These are phyloP conservation scores for Triticum urartu DNA, from an alignment of 176 grass and related monocot species.

Conservation along the genomic window DNA sequence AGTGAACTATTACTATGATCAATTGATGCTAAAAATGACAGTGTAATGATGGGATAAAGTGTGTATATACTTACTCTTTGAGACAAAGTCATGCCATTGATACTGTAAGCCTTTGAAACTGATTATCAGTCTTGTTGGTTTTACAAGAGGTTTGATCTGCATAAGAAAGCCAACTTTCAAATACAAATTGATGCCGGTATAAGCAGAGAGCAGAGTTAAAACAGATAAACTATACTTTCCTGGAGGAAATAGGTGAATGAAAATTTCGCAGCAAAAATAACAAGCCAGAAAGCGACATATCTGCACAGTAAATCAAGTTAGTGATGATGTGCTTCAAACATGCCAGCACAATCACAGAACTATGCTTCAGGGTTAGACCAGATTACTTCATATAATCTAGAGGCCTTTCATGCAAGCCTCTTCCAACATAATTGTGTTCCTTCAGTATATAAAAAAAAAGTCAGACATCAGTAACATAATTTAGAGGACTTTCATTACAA, in stretches of 20 bases:
- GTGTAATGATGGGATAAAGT: background rate
- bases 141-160: slow-evolving; percentile 79
- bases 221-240: slow-evolving; percentile 49
- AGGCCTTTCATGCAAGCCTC: slow-evolving; percentile 72
- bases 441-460: slow-evolving; percentile 41
- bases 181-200: background rate
- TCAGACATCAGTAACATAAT: slow-evolving; percentile 23
- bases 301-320: slow-evolving; percentile 53
- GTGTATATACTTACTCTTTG: slow-evolving; percentile 64
- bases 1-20: background rate
- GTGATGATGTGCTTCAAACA: slow-evolving; percentile 16
- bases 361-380: slow-evolving; percentile 10
- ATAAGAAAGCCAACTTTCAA: slow-evolving; percentile 37
- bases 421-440: slow-evolving; percentile 91
- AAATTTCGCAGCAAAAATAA: slow-evolving; percentile 80
- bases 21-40: background rate
- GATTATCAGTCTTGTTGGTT: slow-evolving; percentile 67
- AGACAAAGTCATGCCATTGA: slow-evolving; percentile 85
- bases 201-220: background rate
- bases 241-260: slow-evolving; percentile 98
- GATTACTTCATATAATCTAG: slow-evolving; percentile 80
- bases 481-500: slow-evolving; percentile 17
- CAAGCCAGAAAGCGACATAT: slow-evolving; percentile 82
- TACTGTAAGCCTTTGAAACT: slow-evolving; percentile 62
- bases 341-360: slow-evolving; percentile 12